These are phyloP conservation scores for Alternaria arbusti DNA, from an alignment of 2,329 filamentous ascomycete species.

Conservation along the genomic window DNA sequence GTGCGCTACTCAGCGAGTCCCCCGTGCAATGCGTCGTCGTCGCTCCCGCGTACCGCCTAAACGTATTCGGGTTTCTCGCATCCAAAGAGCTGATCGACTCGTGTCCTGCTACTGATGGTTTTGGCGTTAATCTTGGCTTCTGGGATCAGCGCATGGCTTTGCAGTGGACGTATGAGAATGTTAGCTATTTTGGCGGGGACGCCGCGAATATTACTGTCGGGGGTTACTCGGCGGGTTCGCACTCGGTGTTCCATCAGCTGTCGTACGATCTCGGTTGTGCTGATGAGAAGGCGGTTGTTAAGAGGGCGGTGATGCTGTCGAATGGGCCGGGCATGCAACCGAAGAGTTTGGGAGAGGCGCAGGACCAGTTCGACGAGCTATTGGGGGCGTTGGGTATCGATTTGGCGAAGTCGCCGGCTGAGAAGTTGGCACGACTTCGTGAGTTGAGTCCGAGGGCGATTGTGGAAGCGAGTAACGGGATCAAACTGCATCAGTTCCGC, in stretches of 20 bases:
- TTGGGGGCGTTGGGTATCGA: conserved; percentile 55
- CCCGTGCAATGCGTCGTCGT: conserved; percentile 57
- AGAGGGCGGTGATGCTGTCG: conserved; percentile 60
- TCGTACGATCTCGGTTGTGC: conserved; percentile 62
- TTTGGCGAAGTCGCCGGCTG: conserved; percentile 40
- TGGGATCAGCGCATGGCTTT: conserved; percentile 64
- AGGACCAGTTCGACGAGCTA: conserved; percentile 61
- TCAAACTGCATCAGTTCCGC: conserved; percentile 62
- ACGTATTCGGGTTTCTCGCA: conserved; percentile 63
- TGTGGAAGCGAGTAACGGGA: conserved; percentile 50
- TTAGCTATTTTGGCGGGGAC: conserved; percentile 60
- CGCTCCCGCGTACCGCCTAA: conserved; percentile 63
- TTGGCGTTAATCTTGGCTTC: conserved; percentile 60
- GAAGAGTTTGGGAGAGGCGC: conserved; percentile 54
- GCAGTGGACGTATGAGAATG: conserved; percentile 62
- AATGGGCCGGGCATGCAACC: conserved; percentile 62
- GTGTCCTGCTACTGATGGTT: conserved; percentile 14
- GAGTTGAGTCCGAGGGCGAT: conserved; percentile 48
- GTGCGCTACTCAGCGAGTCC: conserved; percentile 58
- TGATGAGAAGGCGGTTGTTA: conserved; percentile 55
- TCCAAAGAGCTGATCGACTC: conserved; percentile 55
- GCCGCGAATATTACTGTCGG: conserved; percentile 59
- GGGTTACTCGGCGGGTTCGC: conserved; percentile 64
- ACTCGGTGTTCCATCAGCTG: conserved; percentile 64
- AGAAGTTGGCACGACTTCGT: conserved; percentile 58